These are phyloP conservation scores for Linnemannia hyalina DNA, from an alignment of 192 early-diverging fungal species.

Conservation along the genomic window DNA sequence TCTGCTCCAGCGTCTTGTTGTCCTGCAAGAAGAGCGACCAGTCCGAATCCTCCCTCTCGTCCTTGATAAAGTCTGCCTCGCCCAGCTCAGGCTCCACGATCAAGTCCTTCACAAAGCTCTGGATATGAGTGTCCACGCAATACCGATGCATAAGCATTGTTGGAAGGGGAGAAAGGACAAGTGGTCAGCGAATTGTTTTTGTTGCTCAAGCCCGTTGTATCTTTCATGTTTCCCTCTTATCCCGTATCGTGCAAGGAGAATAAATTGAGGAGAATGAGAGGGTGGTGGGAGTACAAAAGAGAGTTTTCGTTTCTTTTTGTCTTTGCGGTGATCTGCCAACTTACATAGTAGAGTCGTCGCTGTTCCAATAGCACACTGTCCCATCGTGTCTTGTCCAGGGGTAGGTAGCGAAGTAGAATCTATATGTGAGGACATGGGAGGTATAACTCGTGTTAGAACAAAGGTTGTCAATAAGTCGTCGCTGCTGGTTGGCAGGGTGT, in stretches of 20 bases:
- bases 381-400: constrained; percentile 76
- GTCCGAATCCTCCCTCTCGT: constrained; percentile 66
- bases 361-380: constrained; percentile 57
- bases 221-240: too few relatives aligned
- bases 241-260: background rate
- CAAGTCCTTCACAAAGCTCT: constrained; percentile 75
- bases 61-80: constrained; percentile 24
- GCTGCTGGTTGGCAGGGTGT: background rate
- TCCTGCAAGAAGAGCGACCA: constrained; percentile 76
- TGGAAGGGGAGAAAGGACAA: background rate
- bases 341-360: constrained; percentile 73
- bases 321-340: background rate
- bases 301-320: background rate
- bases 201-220: background rate
- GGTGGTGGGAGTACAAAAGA: background rate
- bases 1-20: constrained; percentile 73
- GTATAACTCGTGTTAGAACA: background rate
- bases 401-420: constrained; percentile 74
- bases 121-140: background rate
- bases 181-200: background rate
- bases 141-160: background rate
- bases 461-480: background rate
- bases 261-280: background rate
- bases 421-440: background rate
- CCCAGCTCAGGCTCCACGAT: constrained; percentile 69